Conservation (phyloP, 2,329 filamentous ascomycete genomes). For the Penicillium sp. region DNA sequence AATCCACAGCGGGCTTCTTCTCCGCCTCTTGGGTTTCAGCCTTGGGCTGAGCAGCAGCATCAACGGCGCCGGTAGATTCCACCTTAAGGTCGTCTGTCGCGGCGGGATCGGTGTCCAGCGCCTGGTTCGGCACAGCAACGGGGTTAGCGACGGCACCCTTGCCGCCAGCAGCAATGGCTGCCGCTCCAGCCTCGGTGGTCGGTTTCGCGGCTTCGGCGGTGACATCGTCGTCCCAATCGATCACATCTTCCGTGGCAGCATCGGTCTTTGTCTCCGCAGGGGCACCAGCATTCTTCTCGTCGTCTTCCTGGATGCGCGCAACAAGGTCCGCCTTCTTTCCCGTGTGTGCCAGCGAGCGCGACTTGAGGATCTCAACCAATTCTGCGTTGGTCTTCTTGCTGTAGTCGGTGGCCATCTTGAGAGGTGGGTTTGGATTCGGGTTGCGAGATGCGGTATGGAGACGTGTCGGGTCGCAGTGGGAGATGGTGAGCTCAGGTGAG, state of each 20-base stretch:
- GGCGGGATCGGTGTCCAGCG: slow-evolving; percentile 42
- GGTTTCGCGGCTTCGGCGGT: slow-evolving; percentile 31
- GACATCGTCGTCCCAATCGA: slow-evolving; percentile 50
- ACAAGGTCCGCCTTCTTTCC: slow-evolving; percentile 57
- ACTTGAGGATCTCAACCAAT: slow-evolving; percentile 54
- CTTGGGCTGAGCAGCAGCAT: slow-evolving; percentile 23
- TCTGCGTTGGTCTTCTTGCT: slow-evolving; percentile 56
- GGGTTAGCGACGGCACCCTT: slow-evolving; percentile 44
- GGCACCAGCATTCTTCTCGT: slow-evolving; percentile 34
- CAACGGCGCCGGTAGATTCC: slow-evolving; percentile 31
- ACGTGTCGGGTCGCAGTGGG: slow-evolving; percentile 1
- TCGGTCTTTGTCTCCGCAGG: slow-evolving; percentile 33
- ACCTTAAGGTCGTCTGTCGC: slow-evolving; percentile 44
- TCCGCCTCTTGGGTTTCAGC: slow-evolving; percentile 25
- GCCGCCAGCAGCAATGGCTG: slow-evolving; percentile 43
- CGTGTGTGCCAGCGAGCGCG: slow-evolving; percentile 51
- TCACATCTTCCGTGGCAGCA: slow-evolving; percentile 45
- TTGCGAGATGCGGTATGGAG: slow-evolving; percentile 1
- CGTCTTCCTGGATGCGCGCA: slow-evolving; percentile 51
- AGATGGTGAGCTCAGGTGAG: background rate
- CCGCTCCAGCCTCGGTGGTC: slow-evolving; percentile 36
- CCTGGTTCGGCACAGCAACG: slow-evolving; percentile 45
- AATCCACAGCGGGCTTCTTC: slow-evolving; percentile 43
- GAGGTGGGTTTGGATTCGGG: slow-evolving; percentile 1
- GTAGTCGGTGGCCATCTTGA: slow-evolving; percentile 50